These are phyloP conservation scores for Fusarium camptoceras DNA, from an alignment of 2,329 filamentous ascomycete genomes.

Conservation along the genomic window DNA sequence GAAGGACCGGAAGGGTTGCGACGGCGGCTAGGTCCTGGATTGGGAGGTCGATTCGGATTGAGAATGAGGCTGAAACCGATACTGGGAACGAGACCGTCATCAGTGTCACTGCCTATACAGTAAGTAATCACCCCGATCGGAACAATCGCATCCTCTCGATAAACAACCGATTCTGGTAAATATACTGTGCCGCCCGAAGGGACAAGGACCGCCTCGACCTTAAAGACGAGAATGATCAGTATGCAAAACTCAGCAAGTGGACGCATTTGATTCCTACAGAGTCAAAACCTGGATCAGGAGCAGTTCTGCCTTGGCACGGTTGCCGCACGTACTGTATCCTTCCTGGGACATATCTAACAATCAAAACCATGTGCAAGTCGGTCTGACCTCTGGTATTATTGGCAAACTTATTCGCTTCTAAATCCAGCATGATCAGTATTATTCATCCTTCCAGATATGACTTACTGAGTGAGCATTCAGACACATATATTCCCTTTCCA, in stretches of 20 bases:
- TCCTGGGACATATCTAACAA: constrained; percentile 1
- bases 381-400: background rate
- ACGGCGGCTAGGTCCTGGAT: too few relatives aligned
- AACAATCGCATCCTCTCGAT: constrained; percentile 22
- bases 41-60: too few relatives aligned
- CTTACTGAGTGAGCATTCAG: background rate
- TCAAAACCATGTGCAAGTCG: background rate
- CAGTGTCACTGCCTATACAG: too few relatives aligned
- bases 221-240: background rate
- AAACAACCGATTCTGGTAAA: constrained; percentile 13
- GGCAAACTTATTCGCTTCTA: constrained; percentile 15
- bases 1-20: too few relatives aligned
- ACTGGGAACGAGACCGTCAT: too few relatives aligned
- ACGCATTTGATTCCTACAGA: background rate
- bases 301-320: background rate
- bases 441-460: background rate
- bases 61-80: too few relatives aligned
- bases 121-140: constrained; percentile 4
- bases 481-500: background rate
- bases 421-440: accelerated
- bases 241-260: too few relatives aligned
- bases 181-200: background rate
- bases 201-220: constrained; percentile 2
- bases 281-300: constrained; percentile 1
- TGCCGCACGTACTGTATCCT: background rate